Conservation (phyloP, 176 grass and related monocot species). For the Aegilops bicornis region DNA sequence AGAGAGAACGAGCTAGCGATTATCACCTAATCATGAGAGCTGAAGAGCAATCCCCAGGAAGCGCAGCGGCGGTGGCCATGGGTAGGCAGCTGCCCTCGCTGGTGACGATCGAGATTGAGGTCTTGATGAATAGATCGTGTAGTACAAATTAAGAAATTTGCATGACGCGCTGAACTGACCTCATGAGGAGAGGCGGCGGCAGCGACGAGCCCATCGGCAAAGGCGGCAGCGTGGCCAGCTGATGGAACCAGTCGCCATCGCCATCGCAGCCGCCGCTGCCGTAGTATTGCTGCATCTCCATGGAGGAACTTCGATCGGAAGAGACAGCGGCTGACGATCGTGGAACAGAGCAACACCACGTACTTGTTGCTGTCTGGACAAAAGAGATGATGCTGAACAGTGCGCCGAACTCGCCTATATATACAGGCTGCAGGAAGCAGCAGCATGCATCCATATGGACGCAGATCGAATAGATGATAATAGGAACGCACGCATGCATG, state of each 20-base stretch:
- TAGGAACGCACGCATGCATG: not conserved
- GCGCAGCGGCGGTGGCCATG: not conserved
- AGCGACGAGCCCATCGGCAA: not conserved
- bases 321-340: not conserved
- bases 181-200: not conserved
- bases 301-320: not conserved
- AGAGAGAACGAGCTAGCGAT: not conserved
- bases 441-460: not conserved
- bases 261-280: not conserved
- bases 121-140: not conserved
- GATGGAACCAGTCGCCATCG: not conserved
- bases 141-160: not conserved
- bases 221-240: not conserved
- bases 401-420: not conserved
- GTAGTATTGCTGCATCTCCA: slow-evolving; percentile 14
- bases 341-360: not conserved
- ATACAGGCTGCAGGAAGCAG: not conserved
- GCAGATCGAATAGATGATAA: not conserved
- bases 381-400: not conserved
- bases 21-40: slow-evolving; percentile 6
- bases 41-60: not conserved
- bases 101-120: not conserved
- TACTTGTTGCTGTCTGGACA: not conserved
- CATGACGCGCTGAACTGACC: not conserved
- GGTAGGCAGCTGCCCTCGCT: not conserved